Conservation (phyloP, 106 monocot genomes). For the Xerophyta viscosa region DNA sequence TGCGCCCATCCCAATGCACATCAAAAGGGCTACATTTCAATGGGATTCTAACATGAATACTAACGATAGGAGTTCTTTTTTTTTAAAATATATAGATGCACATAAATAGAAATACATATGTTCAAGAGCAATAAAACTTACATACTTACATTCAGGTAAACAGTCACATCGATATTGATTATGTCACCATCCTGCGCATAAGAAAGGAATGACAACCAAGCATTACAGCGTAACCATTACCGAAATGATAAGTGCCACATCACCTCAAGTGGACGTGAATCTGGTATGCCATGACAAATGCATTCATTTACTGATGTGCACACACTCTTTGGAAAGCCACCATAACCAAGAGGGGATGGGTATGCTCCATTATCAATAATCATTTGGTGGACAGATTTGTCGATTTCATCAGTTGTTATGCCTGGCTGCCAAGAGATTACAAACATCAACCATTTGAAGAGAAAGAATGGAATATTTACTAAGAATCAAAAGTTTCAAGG, state of each 20-base stretch:
- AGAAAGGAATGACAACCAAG: no score
- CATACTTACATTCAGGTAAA: conserved; percentile 91
- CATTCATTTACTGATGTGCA: conserved; percentile 99
- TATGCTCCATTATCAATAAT: conserved; percentile 95
- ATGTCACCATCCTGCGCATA: conserved; percentile 91
- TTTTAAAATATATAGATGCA: no score
- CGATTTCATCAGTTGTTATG: conserved; percentile 87
- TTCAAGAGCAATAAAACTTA: no score
- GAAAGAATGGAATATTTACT: neutral
- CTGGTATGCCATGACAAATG: conserved; percentile 98
- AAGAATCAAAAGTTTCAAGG: no score
- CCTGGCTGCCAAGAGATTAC: conserved; percentile 69
- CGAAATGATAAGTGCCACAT: no score
- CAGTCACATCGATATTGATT: conserved; percentile 98
- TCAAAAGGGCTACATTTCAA: no score
- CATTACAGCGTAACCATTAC: no score
- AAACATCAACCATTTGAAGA: conserved; percentile 2
- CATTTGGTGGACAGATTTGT: conserved; percentile 93
- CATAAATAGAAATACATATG: no score
- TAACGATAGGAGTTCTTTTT: no score
- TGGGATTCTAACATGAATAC: no score
- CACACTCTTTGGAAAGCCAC: conserved; percentile 97
- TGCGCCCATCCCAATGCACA: no score
- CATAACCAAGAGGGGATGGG: conserved; percentile 98
- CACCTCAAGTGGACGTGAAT: conserved; percentile 88